Percentiles rank a stretch among this genome's conserved stretches.
phyloP scores from a whole-genome alignment of 306 rosid genomes.

The Myrica gale region DNA sequence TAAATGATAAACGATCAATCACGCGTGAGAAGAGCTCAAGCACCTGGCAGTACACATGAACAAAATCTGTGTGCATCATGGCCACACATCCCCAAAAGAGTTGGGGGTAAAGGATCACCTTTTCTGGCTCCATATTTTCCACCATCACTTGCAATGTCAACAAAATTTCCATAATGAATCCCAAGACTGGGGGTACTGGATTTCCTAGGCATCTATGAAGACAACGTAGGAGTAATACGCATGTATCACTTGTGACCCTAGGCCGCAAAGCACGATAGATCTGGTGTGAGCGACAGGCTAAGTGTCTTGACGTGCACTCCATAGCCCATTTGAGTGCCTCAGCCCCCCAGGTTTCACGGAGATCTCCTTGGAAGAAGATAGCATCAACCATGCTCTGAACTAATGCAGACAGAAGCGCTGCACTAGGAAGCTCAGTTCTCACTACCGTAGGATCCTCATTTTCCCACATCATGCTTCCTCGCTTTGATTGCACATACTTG shows the following conservation, averaged over 20 bases:
- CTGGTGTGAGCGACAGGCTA: conserved; percentile 98
- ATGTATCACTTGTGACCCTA: conserved; percentile 91
- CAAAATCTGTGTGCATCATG: conserved; percentile 99
- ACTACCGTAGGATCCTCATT: conserved; percentile 95
- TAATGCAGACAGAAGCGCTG: conserved; percentile 93
- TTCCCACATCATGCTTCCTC: conserved; percentile 99
- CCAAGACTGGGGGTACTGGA: conserved; percentile 93
- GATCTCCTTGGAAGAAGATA: conserved; percentile 99
- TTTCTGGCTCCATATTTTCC: conserved; percentile 99
- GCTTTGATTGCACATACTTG: conserved; percentile 96
- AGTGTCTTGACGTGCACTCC: conserved; percentile 99
- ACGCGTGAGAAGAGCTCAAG: conserved; percentile 95
- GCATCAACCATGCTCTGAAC: conserved; percentile 99
- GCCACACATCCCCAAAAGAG: conserved; percentile 99
- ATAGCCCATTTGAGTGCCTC: conserved; percentile 99
- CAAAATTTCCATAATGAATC: conserved; percentile 92
- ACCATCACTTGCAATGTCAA: conserved; percentile 99
- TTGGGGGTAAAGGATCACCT: conserved; percentile 97
- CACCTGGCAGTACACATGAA: conserved; percentile 96
- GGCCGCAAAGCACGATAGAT: conserved; percentile 95
- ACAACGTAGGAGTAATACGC: conserved; percentile 93
- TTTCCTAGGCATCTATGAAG: conserved; percentile 96
- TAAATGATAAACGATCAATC: conserved; percentile 89
- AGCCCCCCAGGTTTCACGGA: conserved; percentile 96
- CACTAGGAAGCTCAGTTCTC: conserved; percentile 97